Base-by-base conservation (phyloP, 2,329 filamentous ascomycete genomes). In the Davidsoniella eucalypti region DNA sequence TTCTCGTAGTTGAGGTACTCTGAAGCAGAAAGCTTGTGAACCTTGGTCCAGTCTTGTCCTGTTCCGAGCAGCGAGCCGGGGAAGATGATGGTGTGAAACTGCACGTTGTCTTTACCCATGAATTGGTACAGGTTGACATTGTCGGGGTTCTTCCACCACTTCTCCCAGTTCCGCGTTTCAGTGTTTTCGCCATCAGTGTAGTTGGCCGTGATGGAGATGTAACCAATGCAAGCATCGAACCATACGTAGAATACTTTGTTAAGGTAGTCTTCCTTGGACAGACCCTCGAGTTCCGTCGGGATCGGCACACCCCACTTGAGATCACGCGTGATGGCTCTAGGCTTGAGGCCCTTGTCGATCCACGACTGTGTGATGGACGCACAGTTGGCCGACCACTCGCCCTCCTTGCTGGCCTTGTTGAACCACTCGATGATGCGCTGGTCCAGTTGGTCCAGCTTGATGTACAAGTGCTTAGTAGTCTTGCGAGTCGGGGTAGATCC, bases 191-290 rank as follows among this genome's bases (percentile, higher is more conserved):
- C 61, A 50, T 76, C 71, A 4, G 87, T 94, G 64, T 94, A 94
- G 58, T 79, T 87, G 56, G 85, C 86, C 1, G 88, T 94, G 57
- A 95, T 95, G 1, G 87, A 94, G n/a, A 87, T 81, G 63, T 95
- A 95, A 17, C 88, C 88, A 60, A 94, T 92, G 65, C 85, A 92
- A 50, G 86, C 86, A 62, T 94, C 86, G 61, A 95, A 87, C 87
- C 82, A 85, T 54, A 94, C 87, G 61, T 95, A 95, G 56, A 95
- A 79, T 54, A 94, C 90, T 69, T 78, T 78, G 56, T 69, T 67
- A 42, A 68, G 67, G 56, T 75, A 79, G 23, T 70, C 72, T 50
- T 72, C 69, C 3, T 73, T 66, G 3, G 69, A 72, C 42, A 80
- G 53, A 14, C 69, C 70, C 10, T 69, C 64, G 25, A 72, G 57